phyloP scores from a whole-genome alignment of 495 filamentous ascomycete species.

The Podospora pseudocomata region DNA sequence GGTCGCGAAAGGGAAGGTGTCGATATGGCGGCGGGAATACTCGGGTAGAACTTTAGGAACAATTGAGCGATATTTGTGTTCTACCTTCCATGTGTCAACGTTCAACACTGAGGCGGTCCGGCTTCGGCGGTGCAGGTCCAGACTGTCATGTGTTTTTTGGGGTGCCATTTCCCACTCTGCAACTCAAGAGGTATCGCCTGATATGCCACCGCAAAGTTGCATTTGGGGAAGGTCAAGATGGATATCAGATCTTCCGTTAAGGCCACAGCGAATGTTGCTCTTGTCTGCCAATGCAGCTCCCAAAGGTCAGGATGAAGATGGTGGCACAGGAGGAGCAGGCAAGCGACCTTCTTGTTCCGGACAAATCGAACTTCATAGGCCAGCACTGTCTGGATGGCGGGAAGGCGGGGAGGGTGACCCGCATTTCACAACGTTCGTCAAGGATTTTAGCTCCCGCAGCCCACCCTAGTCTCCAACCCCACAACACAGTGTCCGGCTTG shows the following conservation, averaged over 20 bases:
- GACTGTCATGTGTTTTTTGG: not conserved
- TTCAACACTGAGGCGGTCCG: not conserved
- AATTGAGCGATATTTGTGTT: not conserved
- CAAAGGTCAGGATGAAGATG: not conserved
- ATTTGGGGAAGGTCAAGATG: not conserved
- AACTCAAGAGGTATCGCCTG: not conserved
- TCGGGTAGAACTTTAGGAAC: too few relatives aligned
- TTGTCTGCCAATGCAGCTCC: not conserved
- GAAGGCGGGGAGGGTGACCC: not conserved
- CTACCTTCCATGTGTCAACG: not conserved
- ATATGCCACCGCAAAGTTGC: not conserved
- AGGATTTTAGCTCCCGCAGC: not conserved
- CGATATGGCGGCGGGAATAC: not conserved
- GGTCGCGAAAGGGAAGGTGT: too few relatives aligned
- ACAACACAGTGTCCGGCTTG: not conserved
- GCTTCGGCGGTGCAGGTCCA: not conserved
- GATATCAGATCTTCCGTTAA: too few relatives aligned
- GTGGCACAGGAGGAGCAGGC: not conserved
- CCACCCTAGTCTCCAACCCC: not conserved
- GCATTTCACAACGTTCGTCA: not conserved
- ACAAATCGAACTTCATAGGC: not conserved
- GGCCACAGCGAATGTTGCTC: not conserved
- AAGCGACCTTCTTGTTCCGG: slow-evolving; percentile 7
- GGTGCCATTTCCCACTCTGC: not conserved
- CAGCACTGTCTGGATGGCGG: not conserved